Evolutionary conservation across 1,284 basidiomycete species (phyloP), one percentile per base, ranked within the genome.

Genomic region (Earliella scabrosa): DNA sequence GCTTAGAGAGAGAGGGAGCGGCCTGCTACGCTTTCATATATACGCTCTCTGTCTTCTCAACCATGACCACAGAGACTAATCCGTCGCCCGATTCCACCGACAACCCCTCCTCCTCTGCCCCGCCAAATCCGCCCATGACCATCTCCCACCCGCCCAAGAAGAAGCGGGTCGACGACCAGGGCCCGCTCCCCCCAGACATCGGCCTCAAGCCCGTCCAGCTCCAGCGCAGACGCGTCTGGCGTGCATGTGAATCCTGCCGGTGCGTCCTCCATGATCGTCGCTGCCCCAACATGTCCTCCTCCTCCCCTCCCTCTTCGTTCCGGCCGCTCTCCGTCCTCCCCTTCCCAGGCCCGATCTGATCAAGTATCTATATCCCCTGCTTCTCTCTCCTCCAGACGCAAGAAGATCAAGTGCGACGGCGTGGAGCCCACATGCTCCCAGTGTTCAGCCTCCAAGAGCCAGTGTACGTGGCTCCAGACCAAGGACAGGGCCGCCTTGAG

Each of bases 381-480:
- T 39, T 44, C 40, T 24, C n/a, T n/a, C 43, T 44, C 47, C 13
- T 40, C 11, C 69, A 92, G 90, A 60, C 84, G 90, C 60, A 93
- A 93, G 82, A 93, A 93, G 81, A 92, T 93, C 70, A 93, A 93
- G 71, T 93, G 91, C 72, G 91, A 93, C 75, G 91, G 90, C 60
- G 82, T 77, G 65, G 90, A 93, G 68, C 90, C 90, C 13, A 88
- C 86, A n/a, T 93, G 90, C 64, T 87, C 88, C 0, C 91, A 93
- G 65, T 93, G 90, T 68, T 70, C 82, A 14, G 75, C 83, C 35
- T 88, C 88, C 11, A 84, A 83, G 50, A 87, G 88, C 4, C 82
- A 86, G 63, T 93, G 90, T 68, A 90, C 88, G 39, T 93, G 90
- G 90, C 76, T 92, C 39, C 90, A 93, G 74, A 93, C 90, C 9